Base-by-base conservation (phyloP, 108 stramenopile genomes). In the Aurantiochytrium sp. region DNA sequence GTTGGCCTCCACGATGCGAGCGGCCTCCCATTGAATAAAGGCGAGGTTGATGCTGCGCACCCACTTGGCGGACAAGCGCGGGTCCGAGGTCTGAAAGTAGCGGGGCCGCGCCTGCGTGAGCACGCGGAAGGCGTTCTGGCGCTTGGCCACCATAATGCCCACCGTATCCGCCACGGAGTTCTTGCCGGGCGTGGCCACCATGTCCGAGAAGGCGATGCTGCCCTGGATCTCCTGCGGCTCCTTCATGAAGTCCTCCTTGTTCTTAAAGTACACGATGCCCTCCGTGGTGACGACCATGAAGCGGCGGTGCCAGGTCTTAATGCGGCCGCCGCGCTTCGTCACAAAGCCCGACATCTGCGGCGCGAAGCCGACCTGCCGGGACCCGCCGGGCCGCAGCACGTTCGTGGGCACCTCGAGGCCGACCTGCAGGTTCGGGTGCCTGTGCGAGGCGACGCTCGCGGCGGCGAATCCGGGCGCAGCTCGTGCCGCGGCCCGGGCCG, bases 261-360 rank as follows among this genome's bases (percentile, higher is more conserved):
- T 48, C 45, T 81, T 81, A 48, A 81, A 81, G 73, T 81, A 81
- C 36, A 81, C 73, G 1, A 81, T 6, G 3, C 73, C 73, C 30
- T 81, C 73, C 27, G 73, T 22, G 17, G 73, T 81, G 45, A 81
- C 12, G 17, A 81, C 73, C 39, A 81, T 41, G 45, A 81, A 81
- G 39, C 73, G 39, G 21, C 45, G 21, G 19, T 81, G 17, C 73
- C 73, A 81, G 10, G 73, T 81, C 27, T 48, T 41, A 24, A 81
- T 81, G n/a, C 73, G 73, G 32, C 73, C 73, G n/a, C 73, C 73
- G 24, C 73, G 73, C 45, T 81, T 81, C 12, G 24, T 42, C 39
- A 81, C 73, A 2, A 39, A 81, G 6, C 73, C 73, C 21, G 73
- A 48, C 73, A 81, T n/a, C n/a, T n/a, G n/a, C n/a, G n/a, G n/a